Evolutionary conservation across 345 rosid genomes (phyloP).

Genomic region (Sonneratia alba): DNA sequence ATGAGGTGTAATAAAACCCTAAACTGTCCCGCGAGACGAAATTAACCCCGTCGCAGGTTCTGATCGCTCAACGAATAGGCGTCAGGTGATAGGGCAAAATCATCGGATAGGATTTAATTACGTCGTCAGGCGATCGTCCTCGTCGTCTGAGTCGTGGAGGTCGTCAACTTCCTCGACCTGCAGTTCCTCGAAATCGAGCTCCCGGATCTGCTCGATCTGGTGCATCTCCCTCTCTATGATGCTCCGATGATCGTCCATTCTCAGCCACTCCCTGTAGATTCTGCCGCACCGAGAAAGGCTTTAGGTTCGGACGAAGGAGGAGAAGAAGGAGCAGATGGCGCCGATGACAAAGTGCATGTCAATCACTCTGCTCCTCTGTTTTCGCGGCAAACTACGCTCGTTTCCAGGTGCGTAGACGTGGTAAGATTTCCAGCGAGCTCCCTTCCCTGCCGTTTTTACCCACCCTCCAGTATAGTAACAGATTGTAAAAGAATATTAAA

Average conservation of each 20-base stretch:
- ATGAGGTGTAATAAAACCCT: not conserved
- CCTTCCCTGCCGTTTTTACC: not conserved
- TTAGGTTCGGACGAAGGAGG: not conserved
- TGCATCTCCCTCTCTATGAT: slow-evolving; percentile 64
- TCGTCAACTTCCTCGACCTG: slow-evolving; percentile 86
- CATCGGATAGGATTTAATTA: slow-evolving; percentile 13
- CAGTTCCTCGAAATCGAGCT: slow-evolving; percentile 76
- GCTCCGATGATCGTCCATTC: slow-evolving; percentile 33
- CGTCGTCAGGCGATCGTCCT: slow-evolving; percentile 22
- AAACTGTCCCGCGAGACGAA: not conserved
- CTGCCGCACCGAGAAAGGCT: not conserved
- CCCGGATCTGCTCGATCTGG: slow-evolving; percentile 76
- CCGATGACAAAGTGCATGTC: not conserved
- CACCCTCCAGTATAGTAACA: too few species aligned
- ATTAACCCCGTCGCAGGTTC: not conserved
- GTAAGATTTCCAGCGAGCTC: not conserved
- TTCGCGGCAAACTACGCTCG: not conserved
- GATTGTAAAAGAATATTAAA: too few species aligned
- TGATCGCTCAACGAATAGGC: too few species aligned
- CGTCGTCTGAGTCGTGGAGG: slow-evolving; percentile 40
- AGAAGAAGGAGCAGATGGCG: not conserved
- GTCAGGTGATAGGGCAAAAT: not conserved
- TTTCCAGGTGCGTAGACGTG: not conserved
- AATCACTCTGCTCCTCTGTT: not conserved
- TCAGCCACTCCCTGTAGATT: slow-evolving; percentile 7